Evolutionary conservation across 1,284 basidiomycete species (phyloP).

Genomic region (Ustilago xerochloae): DNA sequence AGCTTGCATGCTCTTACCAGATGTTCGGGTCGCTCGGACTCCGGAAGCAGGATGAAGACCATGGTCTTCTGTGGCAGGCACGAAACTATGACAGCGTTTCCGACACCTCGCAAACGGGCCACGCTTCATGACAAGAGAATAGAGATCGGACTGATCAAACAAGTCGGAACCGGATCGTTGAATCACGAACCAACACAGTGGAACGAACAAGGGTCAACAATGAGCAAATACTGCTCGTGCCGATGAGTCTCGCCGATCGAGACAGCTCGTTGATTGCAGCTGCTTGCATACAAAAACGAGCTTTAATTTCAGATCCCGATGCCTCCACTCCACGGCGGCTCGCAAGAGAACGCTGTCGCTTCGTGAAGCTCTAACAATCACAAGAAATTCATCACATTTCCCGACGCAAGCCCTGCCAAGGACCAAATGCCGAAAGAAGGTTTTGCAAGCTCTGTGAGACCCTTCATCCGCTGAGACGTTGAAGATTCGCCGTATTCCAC

Average conservation of each 20-base stretch:
- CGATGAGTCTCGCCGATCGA: conserved; percentile 38
- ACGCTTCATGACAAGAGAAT: background rate
- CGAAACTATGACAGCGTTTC: background rate
- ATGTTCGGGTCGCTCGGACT: background rate
- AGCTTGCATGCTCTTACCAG: too few species aligned
- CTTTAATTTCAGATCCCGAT: conserved; percentile 2
- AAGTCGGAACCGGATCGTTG: background rate
- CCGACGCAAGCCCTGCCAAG: too few species aligned
- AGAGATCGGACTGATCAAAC: background rate
- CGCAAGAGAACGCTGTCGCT: background rate
- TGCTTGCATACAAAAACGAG: conserved; percentile 16
- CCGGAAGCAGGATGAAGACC: background rate
- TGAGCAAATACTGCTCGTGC: background rate
- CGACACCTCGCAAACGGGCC: background rate
- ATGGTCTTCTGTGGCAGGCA: background rate
- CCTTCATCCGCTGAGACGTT: too few species aligned
- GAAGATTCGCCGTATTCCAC: too few species aligned
- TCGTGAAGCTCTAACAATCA: background rate
- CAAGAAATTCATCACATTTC: background rate
- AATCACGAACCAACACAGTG: too few species aligned
- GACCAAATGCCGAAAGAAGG: too few species aligned
- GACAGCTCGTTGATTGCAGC: conserved; percentile 6
- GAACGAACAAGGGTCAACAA: too few species aligned
- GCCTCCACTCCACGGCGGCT: background rate
- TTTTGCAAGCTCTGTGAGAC: too few species aligned